Percentiles rank a stretch among this genome's conserved stretches.
Evolutionary conservation across 2,329 filamentous ascomycete species (phyloP).

Genomic region (Scytalidium sp.): DNA sequence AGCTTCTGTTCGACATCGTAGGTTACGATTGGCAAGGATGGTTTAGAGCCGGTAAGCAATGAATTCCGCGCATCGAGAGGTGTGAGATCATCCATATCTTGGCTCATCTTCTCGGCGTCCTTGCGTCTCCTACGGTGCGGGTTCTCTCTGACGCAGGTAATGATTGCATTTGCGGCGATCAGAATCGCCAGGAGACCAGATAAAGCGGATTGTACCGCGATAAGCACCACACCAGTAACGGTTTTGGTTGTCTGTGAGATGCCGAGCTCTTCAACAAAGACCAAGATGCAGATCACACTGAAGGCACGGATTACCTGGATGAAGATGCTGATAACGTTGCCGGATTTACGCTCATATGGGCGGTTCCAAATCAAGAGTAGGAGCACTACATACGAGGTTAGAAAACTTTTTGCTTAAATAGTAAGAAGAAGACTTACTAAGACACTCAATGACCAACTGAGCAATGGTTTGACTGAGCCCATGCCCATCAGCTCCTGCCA

Average conservation of each 20-base stretch:
- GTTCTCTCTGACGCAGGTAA: slow-evolving; percentile 80
- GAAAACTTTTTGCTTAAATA: neutral
- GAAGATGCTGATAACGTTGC: slow-evolving; percentile 89
- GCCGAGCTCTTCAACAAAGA: slow-evolving; percentile 92
- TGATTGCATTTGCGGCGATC: slow-evolving; percentile 85
- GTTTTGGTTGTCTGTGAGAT: slow-evolving; percentile 92
- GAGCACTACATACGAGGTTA: slow-evolving; percentile 53
- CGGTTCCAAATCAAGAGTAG: slow-evolving; percentile 77
- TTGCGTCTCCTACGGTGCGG: slow-evolving; percentile 86
- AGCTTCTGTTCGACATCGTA: slow-evolving; percentile 20
- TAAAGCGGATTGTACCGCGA: slow-evolving; percentile 83
- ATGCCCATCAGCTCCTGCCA: slow-evolving; percentile 82
- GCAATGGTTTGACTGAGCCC: slow-evolving; percentile 77
- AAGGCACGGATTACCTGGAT: slow-evolving; percentile 88
- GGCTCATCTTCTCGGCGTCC: slow-evolving; percentile 77
- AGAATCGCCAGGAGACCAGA: slow-evolving; percentile 82
- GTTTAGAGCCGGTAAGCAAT: slow-evolving; percentile 49
- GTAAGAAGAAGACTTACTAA: slow-evolving; percentile 34
- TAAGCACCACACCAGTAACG: slow-evolving; percentile 86
- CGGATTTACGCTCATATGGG: slow-evolving; percentile 82
- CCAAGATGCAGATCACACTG: slow-evolving; percentile 82
- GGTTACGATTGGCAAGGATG: slow-evolving; percentile 8
- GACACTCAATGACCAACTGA: slow-evolving; percentile 75
- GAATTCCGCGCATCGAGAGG: slow-evolving; percentile 85
- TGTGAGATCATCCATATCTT: slow-evolving; percentile 78